These are phyloP conservation scores for Sporothrix luriei DNA, from an alignment of 2,329 filamentous ascomycete species.

Conservation along the genomic window DNA sequence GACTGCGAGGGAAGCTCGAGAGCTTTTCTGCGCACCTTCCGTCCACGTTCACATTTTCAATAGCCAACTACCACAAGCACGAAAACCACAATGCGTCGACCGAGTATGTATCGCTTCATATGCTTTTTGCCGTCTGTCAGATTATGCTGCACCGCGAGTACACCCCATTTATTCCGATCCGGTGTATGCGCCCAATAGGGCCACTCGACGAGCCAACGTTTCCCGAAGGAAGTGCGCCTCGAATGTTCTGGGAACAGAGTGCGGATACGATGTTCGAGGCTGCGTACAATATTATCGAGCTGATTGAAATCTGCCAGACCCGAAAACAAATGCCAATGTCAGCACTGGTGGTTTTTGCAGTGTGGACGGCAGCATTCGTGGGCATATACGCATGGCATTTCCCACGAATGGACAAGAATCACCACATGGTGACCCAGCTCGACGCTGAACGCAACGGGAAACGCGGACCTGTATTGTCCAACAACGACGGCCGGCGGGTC, in stretches of 20 bases:
- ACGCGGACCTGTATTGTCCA: background rate
- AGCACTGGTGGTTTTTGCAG: slow-evolving; percentile 66
- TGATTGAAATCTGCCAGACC: slow-evolving; percentile 62
- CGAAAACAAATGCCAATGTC: slow-evolving; percentile 66
- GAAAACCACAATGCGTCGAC: slow-evolving; percentile 65
- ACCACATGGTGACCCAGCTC: slow-evolving; percentile 49
- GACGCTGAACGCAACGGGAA: slow-evolving; percentile 14
- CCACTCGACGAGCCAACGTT: slow-evolving; percentile 64
- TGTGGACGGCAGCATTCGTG: slow-evolving; percentile 67
- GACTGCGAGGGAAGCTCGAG: slow-evolving; percentile 55
- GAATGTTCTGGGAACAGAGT: slow-evolving; percentile 64
- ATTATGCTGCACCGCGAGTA: slow-evolving; percentile 71
- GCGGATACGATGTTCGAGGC: slow-evolving; percentile 65
- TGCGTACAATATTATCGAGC: slow-evolving; percentile 63
- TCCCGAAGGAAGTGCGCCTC: slow-evolving; percentile 51
- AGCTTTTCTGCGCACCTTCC: slow-evolving; percentile 59
- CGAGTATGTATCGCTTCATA: slow-evolving; percentile 67
- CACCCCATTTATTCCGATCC: slow-evolving; percentile 66
- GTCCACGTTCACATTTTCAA: slow-evolving; percentile 58
- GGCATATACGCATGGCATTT: slow-evolving; percentile 69
- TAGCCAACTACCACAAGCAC: slow-evolving; percentile 66
- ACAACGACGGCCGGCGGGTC: slow-evolving; percentile 36
- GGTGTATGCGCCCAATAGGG: slow-evolving; percentile 52
- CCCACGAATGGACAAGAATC: slow-evolving; percentile 65
- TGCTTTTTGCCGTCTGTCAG: slow-evolving; percentile 64